Percentiles rank a stretch among this genome's conserved stretches.
Conservation (phyloP, 257 asterid genomes). For the Verbascum thapsus region DNA sequence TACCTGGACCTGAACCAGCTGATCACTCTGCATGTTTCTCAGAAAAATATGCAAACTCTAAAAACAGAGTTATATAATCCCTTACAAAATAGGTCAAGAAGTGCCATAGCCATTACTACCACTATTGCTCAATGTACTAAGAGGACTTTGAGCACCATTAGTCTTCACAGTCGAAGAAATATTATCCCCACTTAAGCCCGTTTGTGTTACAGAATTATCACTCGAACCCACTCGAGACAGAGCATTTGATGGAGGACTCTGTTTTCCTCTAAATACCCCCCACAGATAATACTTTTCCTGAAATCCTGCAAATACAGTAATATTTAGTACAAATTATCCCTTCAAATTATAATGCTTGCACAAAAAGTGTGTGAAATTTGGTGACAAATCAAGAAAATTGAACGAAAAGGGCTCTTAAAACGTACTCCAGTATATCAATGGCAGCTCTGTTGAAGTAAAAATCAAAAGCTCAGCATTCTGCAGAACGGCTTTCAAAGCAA, state of each 20-base stretch:
- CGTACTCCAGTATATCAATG: slow-evolving; percentile 73
- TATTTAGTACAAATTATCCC: slow-evolving; percentile 8
- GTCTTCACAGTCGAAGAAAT: neutral
- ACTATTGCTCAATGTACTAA: slow-evolving; percentile 29
- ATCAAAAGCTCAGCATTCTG: slow-evolving; percentile 79
- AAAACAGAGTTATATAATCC: neutral
- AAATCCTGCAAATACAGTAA: slow-evolving; percentile 51
- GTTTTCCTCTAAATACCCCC: slow-evolving; percentile 76
- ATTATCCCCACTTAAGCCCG: slow-evolving; percentile 5
- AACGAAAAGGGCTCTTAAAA: slow-evolving; percentile 7
- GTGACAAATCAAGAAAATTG: neutral
- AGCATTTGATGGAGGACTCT: slow-evolving; percentile 5
- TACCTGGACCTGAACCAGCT: neutral
- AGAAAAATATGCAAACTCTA: neutral
- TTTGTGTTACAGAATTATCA: neutral
- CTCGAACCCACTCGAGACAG: neutral
- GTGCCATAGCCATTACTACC: slow-evolving; percentile 28
- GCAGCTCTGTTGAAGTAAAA: slow-evolving; percentile 70
- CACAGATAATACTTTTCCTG: slow-evolving; percentile 62
- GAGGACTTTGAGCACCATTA: slow-evolving; percentile 26
- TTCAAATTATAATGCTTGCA: no score
- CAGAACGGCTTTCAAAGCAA: slow-evolving; percentile 57
- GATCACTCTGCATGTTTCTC: neutral
- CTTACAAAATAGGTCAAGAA: neutral
- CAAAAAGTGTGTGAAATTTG: slow-evolving; percentile 4